phyloP scores from a whole-genome alignment of 331 rosid species.

The Phaseolus coccineus region DNA sequence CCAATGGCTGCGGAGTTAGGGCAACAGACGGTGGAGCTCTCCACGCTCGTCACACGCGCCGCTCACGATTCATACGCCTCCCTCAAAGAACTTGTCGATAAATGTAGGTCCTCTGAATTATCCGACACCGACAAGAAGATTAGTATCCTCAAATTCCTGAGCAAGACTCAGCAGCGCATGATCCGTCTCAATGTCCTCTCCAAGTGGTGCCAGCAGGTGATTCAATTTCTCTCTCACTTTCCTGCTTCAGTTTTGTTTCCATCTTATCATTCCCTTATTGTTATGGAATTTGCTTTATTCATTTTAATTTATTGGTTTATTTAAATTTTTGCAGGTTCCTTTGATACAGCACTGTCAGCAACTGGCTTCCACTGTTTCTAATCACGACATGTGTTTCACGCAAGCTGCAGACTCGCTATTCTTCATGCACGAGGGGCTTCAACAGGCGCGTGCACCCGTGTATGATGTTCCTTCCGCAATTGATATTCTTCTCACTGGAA shows the following conservation, averaged over 20 bases:
- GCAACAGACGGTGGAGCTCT: slow-evolving; percentile 93
- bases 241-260: not conserved
- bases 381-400: slow-evolving; percentile 93
- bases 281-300: not conserved
- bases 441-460: slow-evolving; percentile 98
- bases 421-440: slow-evolving; percentile 99
- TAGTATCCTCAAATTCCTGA: slow-evolving; percentile 79
- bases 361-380: slow-evolving; percentile 86
- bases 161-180: slow-evolving; percentile 95
- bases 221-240: not conserved
- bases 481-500: slow-evolving; percentile 88
- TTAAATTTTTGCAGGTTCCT: slow-evolving; percentile 68
- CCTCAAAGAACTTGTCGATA: slow-evolving; percentile 81
- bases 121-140: slow-evolving; percentile 91
- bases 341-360: slow-evolving; percentile 93
- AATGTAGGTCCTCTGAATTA: slow-evolving; percentile 66
- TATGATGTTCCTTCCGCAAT: slow-evolving; percentile 96
- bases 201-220: slow-evolving; percentile 95
- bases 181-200: slow-evolving; percentile 94
- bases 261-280: not conserved
- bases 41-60: slow-evolving; percentile 77
- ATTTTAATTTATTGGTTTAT: not conserved
- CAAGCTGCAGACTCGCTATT: slow-evolving; percentile 97
- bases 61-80: slow-evolving; percentile 83
- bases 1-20: slow-evolving; percentile 87